Evolutionary conservation across 257 asterid genomes (phyloP), one percentile per base, ranked within the genome.

Genomic region (Rehmannia glutinosa): DNA sequence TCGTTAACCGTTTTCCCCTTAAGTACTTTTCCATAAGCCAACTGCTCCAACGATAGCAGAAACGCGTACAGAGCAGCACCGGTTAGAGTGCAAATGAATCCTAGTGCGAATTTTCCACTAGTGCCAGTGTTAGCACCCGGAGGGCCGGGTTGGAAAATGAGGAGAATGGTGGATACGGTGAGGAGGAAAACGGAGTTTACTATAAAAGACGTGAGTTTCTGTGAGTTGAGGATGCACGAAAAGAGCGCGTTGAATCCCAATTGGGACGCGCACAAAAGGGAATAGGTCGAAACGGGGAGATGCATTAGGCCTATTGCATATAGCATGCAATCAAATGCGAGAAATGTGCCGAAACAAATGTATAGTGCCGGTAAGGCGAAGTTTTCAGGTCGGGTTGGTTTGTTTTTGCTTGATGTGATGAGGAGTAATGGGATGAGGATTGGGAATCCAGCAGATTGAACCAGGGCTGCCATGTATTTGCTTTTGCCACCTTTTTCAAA

Each of bases 401-500:
- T 20, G 49, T 27, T 35, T 2, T 42, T 50, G 10, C 58, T 39
- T 47, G 52, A 25, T 71, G 71, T 30, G 30, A 57, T 38, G 65
- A 8, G 53, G 17, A 78, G 52, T 11, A 80, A 27, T 8, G 87
- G 94, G 16, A 83, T 43, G 27, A 83, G 73, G 5, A 74, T 15
- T 2, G 85, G 92, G 4, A 83, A 85, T 10, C 89, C 84, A 2
- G 54, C 69, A 5, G 62, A 51, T 60, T 85, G 89, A 11, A 73
- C 69, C 4, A 83, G 69, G 11, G 85, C 62, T 15, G 64, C 75
- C 36, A 83, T 41, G 75, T 81, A 81, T 69, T 76, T 83, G 79
- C 77, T 75, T 9, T 75, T 73, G 13, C 92, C 87, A 6, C 89
- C 89, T 21, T 79, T 77, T 27, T 71, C 79, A 12, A 53, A 86